A percentile compares a stretch with the other conserved stretches of the same genome.
Conservation (phyloP, 768 basidiomycete genomes). For the Collybiopsis luxurians region DNA sequence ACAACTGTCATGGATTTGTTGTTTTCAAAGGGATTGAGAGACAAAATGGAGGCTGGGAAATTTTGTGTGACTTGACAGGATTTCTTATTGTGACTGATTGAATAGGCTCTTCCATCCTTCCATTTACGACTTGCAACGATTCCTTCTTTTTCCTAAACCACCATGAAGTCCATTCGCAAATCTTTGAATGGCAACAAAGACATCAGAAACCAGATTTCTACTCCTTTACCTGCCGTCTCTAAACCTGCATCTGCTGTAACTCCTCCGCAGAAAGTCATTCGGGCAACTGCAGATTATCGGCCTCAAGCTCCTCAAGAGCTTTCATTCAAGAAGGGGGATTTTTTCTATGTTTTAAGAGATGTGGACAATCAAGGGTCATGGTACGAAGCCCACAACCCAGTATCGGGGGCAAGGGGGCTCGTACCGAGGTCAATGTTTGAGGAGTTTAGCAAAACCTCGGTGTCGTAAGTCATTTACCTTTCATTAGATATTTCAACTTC, state of each 20-base stretch:
- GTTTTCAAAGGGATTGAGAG: too few species aligned
- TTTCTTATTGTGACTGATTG: background rate
- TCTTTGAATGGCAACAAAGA: constrained; percentile 71
- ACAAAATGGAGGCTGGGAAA: too few species aligned
- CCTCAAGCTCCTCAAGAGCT: constrained; percentile 81
- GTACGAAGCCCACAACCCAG: constrained; percentile 96
- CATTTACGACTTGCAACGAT: constrained; percentile 24
- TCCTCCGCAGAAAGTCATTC: constrained; percentile 95
- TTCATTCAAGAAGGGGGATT: constrained; percentile 91
- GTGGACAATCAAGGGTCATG: constrained; percentile 54
- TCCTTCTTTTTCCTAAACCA: constrained; percentile 12
- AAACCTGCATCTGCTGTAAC: constrained; percentile 69
- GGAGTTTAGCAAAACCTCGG: constrained; percentile 74
- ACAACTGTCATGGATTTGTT: too few species aligned
- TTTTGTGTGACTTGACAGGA: too few species aligned
- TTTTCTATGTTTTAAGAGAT: constrained; percentile 93
- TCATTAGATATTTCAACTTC: constrained; percentile 11
- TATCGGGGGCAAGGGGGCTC: constrained; percentile 85
- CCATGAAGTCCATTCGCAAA: constrained; percentile 83
- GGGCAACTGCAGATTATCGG: constrained; percentile 66
- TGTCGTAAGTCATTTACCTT: constrained; percentile 46
- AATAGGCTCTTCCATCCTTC: constrained; percentile 8
- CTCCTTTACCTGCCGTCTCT: constrained; percentile 63
- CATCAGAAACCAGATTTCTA: constrained; percentile 62
- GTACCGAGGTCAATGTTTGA: constrained; percentile 89